These are phyloP conservation scores for Fragaria iinumae DNA, from an alignment of 306 rosid genomes.

Conservation along the genomic window DNA sequence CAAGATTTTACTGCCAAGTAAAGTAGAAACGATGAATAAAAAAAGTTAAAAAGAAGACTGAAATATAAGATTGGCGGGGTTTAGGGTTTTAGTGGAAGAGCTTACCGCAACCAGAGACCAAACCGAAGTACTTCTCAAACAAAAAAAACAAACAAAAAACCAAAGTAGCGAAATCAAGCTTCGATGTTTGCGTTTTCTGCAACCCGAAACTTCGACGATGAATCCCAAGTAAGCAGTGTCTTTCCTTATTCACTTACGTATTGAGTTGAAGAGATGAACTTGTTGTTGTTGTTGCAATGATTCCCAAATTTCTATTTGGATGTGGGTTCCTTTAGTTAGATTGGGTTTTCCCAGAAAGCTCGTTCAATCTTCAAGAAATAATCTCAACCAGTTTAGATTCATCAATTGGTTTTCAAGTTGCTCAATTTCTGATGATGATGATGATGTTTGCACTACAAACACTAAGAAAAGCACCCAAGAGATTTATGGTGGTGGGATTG, in stretches of 20 bases:
- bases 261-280: conserved; percentile 4
- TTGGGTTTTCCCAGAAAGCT: conserved; percentile 17
- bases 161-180: background rate
- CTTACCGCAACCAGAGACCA: background rate
- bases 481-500: background rate
- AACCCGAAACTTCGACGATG: background rate
- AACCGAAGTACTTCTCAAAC: too few relatives aligned
- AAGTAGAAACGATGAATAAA: background rate
- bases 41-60: too few relatives aligned
- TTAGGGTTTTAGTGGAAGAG: background rate
- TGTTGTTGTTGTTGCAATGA: conserved; percentile 4
- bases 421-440: conserved; percentile 15
- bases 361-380: background rate
- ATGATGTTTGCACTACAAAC: background rate
- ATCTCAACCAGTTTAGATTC: background rate
- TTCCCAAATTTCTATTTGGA: background rate
- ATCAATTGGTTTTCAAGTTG: conserved; percentile 11
- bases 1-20: background rate
- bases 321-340: conserved; percentile 11
- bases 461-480: background rate
- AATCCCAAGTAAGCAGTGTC: conserved; percentile 11
- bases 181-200: background rate
- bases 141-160: too few relatives aligned
- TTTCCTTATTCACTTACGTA: background rate
- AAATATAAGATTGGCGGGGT: background rate